Evolutionary conservation across 208 protist genomes (phyloP).

Genomic region (Naegleria lovaniensis): DNA sequence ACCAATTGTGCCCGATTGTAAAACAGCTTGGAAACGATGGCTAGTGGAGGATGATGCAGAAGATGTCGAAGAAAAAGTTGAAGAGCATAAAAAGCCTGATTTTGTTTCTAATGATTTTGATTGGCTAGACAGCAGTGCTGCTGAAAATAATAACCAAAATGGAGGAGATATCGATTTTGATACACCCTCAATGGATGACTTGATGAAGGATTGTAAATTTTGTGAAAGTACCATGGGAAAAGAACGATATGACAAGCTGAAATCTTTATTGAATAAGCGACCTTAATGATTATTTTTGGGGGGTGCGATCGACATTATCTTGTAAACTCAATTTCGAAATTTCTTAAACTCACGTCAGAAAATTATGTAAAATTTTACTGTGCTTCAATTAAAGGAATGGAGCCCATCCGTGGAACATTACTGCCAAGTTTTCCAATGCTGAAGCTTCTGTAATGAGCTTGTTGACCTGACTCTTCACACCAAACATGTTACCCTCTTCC

Average conservation of each 20-base stretch:
- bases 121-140: neutral
- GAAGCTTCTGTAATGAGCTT: conserved; percentile 50
- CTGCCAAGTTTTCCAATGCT: conserved; percentile 39
- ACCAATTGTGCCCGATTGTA: neutral
- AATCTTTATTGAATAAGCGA: neutral
- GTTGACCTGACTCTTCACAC: conserved; percentile 51
- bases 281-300: neutral
- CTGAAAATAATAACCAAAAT: neutral
- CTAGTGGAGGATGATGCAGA: neutral
- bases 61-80: neutral
- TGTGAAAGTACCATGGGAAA: conserved; percentile 2
- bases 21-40: conserved; percentile 3
- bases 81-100: neutral
- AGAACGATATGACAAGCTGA: neutral
- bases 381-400: conserved; percentile 37
- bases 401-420: conserved; percentile 54
- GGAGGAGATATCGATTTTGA: neutral
- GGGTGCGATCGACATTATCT: too few species aligned
- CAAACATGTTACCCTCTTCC: conserved; percentile 41
- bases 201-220: conserved; percentile 5
- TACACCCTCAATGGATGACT: neutral
- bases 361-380: neutral
- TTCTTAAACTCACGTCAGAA: too few species aligned
- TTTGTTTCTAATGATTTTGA: neutral
- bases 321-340: too few species aligned